Conservation (phyloP, 139 green algal genomes). For the Chlorella vulgaris region DNA sequence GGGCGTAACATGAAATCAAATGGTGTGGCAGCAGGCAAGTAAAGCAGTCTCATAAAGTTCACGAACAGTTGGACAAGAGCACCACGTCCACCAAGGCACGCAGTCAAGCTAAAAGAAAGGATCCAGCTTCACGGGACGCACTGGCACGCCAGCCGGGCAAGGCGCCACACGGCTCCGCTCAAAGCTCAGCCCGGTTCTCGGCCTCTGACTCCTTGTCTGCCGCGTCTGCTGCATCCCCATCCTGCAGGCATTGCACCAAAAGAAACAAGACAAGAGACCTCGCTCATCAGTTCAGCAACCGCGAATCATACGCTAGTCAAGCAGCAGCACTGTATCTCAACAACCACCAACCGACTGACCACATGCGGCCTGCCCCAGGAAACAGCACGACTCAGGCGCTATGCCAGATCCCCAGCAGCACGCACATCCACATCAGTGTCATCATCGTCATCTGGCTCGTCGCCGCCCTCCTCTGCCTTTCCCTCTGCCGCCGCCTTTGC, state of each 20-base stretch:
- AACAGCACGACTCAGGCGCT: no score
- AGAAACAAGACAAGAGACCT: background rate
- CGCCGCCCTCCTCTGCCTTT: background rate
- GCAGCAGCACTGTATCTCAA: no score
- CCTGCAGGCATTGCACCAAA: background rate
- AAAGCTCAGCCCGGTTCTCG: background rate
- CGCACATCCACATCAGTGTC: background rate
- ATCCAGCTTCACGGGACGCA: background rate
- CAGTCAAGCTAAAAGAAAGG: background rate
- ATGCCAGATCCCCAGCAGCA: no score
- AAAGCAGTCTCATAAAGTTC: no score
- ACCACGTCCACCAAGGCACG: background rate
- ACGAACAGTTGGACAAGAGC: background rate
- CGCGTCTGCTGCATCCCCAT: background rate
- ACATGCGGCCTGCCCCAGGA: no score
- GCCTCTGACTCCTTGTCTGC: slow-evolving; percentile 2
- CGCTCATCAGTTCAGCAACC: background rate
- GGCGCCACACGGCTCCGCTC: no score
- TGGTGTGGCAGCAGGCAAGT: no score
- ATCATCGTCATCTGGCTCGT: slow-evolving; percentile 4
- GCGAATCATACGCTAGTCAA: no score
- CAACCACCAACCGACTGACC: no score
- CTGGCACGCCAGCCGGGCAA: no score
- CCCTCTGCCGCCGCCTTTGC: slow-evolving; percentile 11
- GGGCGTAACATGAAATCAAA: no score